phyloP scores from a whole-genome alignment of 2,329 filamentous ascomycete genomes.

The Sphaerulina musiva region DNA sequence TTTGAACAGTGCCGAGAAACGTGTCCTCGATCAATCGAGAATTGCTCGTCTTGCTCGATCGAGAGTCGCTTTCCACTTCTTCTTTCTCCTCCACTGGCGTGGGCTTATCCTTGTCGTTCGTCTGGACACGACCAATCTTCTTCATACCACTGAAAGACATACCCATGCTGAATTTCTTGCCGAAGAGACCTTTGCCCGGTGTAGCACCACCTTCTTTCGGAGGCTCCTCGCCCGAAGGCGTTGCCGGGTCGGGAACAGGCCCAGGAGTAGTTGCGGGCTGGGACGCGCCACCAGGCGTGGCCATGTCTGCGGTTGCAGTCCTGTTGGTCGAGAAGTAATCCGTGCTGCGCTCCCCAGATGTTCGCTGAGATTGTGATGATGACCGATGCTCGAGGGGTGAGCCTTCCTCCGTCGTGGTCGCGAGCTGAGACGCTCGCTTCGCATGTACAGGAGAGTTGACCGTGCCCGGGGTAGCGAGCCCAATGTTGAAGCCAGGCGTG shows the following conservation, averaged over 20 bases:
- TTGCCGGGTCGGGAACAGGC: conserved; percentile 33
- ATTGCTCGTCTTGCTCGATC: conserved; percentile 51
- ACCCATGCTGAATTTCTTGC: conserved; percentile 75
- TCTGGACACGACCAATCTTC: conserved; percentile 67
- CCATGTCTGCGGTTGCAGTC: conserved; percentile 42
- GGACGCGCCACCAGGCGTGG: conserved; percentile 23
- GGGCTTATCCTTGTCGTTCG: conserved; percentile 63
- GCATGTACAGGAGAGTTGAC: conserved; percentile 32
- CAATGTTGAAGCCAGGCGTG: conserved; percentile 73
- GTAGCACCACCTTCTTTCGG: conserved; percentile 41
- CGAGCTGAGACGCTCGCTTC: conserved; percentile 32
- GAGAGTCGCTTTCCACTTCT: conserved; percentile 50
- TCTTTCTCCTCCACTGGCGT: conserved; percentile 66
- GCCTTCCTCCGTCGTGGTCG: conserved; percentile 38
- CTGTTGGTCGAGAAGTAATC: conserved; percentile 71
- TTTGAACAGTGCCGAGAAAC: conserved; percentile 65
- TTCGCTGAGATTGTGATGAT: conserved; percentile 49
- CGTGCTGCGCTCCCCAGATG: conserved; percentile 54
- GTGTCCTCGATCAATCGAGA: conserved; percentile 71
- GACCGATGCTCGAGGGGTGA: conserved; percentile 48
- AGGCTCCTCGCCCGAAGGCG: conserved; percentile 47
- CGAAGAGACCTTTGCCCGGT: conserved; percentile 54
- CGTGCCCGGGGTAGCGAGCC: conserved; percentile 43
- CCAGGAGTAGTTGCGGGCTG: conserved; percentile 31
- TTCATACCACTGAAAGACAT: conserved; percentile 65